Evolutionary conservation across 2,329 filamentous ascomycete genomes (phyloP).

Genomic region (Fusarium pininemorale): DNA sequence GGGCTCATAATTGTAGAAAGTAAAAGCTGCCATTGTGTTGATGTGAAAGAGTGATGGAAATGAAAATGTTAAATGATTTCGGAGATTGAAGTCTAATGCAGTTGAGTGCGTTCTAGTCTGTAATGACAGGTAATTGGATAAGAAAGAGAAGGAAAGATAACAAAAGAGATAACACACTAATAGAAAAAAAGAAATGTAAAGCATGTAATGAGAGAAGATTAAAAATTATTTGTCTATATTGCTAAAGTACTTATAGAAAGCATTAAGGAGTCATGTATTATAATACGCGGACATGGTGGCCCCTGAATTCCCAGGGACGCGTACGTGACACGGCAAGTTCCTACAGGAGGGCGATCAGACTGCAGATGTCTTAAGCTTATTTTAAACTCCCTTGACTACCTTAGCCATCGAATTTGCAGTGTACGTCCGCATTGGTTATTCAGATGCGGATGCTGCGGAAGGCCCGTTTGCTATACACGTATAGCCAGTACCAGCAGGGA

Average conservation of each 20-base stretch:
- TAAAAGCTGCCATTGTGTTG: neutral
- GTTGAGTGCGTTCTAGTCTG: neutral
- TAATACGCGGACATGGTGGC: neutral
- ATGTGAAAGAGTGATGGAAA: neutral
- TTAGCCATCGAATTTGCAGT: no score
- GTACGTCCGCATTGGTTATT: accelerated
- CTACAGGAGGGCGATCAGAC: neutral
- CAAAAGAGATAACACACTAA: no score
- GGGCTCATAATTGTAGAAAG: constrained; percentile 58
- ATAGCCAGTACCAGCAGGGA: neutral
- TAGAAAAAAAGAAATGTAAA: neutral
- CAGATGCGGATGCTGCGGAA: neutral
- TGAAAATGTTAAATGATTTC: neutral
- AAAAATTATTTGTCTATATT: neutral
- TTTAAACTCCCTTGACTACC: no score
- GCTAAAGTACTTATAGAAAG: neutral
- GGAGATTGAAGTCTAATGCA: neutral
- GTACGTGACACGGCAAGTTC: neutral
- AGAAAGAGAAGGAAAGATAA: neutral
- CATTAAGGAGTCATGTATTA: neutral
- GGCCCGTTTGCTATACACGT: neutral
- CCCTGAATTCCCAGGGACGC: neutral
- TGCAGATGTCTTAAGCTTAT: neutral
- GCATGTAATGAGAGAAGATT: neutral
- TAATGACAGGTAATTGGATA: neutral